Conservation (phyloP, 192 early-diverging fungal genomes). For the Blastocladiella britannica region DNA sequence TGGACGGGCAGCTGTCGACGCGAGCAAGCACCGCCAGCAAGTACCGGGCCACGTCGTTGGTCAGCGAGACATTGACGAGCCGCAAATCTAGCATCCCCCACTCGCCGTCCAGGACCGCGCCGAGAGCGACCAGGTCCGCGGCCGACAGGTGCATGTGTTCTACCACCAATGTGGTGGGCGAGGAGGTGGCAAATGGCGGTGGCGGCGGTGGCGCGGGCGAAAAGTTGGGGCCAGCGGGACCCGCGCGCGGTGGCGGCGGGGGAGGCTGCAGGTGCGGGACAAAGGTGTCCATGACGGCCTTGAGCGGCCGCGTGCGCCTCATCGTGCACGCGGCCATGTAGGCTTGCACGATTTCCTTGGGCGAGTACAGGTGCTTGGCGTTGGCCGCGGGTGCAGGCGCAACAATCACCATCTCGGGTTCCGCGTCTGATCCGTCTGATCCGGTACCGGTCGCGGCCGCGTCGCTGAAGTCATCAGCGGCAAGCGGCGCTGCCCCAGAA, state of each 20-base stretch:
- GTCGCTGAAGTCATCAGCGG: too few relatives aligned
- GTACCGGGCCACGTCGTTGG: not conserved
- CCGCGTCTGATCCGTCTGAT: too few relatives aligned
- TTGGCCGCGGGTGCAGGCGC: not conserved
- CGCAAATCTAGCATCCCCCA: not conserved
- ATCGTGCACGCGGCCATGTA: not conserved
- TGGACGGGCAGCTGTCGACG: not conserved
- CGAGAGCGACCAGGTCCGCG: not conserved
- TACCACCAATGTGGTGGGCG: not conserved
- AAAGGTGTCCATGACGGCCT: not conserved
- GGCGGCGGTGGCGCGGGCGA: too few relatives aligned
- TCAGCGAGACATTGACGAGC: not conserved
- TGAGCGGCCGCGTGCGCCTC: not conserved
- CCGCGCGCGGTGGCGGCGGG: too few relatives aligned
- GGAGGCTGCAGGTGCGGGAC: not conserved
- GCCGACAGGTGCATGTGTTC: not conserved
- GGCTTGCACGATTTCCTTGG: not conserved
- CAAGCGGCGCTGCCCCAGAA: too few relatives aligned
- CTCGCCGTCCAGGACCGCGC: not conserved
- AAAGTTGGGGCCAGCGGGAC: too few relatives aligned
- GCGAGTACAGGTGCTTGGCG: not conserved
- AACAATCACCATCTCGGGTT: not conserved
- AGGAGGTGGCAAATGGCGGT: too few relatives aligned
- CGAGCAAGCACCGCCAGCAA: not conserved
- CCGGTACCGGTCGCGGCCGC: too few relatives aligned